Base-by-base conservation (phyloP, 2,329 filamentous ascomycete species). In the Didymella glomerata region DNA sequence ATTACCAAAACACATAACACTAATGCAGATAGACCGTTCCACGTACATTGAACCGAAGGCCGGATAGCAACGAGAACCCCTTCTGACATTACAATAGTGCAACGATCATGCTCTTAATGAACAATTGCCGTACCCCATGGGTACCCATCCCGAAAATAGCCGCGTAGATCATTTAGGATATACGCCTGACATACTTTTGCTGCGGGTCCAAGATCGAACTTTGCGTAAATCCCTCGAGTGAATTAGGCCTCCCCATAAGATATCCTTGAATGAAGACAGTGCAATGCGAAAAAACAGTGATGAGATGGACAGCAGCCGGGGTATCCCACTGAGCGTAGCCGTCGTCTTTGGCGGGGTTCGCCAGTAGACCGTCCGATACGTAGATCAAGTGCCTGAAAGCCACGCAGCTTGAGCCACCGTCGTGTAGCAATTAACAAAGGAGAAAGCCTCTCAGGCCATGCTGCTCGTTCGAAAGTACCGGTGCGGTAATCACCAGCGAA, bases 111-210 rank as follows among this genome's bases (percentile, higher is more conserved):
- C 27, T 25, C 50, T 16, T 20, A 28, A 30, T 27, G 47, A 51
- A 54, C 50, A 32, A 54, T 24, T 36, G 46, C 27, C 41, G 34
- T 42, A 45, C 25, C 46, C 30, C 30, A 28, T 28, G 27, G 20
- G 22, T 25, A 47, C 47, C 22, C 34, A 47, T 42, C 40, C 32
- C 40, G 32, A 60, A 46, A 44, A 48, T 38, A 55, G 44, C 48
- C 47, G 48, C 50, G 47, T 56, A 48, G 48, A 60, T 59, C 41
- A 20, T 52, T 28, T 52, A 52, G 42, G 46, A 59, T 59, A 54
- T 45, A 38, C 48, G 50, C 45, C 24, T 55, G 52, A 48, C 52
- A 52, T 56, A 60, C 57, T 60, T 60, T 56, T 60, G 47, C 57
- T 59, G 50, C 22, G 41, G 22, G 40, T 28, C 51, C 50, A 59